A percentile compares a stretch with the other conserved stretches of the same genome.
These are phyloP conservation scores for Hippophae gyantsensis DNA, from an alignment of 306 rosid genomes.

Conservation along the genomic window DNA sequence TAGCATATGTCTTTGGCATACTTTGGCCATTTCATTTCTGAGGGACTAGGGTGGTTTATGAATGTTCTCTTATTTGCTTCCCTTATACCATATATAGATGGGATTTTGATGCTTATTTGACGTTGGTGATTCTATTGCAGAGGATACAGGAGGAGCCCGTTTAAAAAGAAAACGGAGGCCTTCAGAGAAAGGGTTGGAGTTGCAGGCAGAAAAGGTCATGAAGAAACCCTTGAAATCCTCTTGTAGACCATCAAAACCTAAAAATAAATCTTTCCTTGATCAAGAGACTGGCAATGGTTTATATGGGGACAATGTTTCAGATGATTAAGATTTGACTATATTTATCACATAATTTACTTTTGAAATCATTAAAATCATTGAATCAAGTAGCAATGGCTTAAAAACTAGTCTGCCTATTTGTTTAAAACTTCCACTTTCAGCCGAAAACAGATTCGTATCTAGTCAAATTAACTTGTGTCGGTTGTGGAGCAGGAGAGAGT, in stretches of 20 bases:
- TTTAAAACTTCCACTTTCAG: no score
- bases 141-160: slow-evolving; percentile 49
- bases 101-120: slow-evolving; percentile 9
- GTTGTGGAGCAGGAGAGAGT: no score
- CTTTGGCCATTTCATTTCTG: background rate
- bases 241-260: slow-evolving; percentile 37
- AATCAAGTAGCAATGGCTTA: no score
- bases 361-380: background rate
- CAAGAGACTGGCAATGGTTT: slow-evolving; percentile 41
- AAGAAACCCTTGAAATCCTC: slow-evolving; percentile 45
- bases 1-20: no score
- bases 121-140: slow-evolving; percentile 27
- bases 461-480: no score
- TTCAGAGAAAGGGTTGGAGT: slow-evolving; percentile 75
- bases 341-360: background rate
- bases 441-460: no score
- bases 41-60: background rate
- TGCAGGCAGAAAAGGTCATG: slow-evolving; percentile 67
- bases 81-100: background rate
- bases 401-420: no score
- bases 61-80: background rate
- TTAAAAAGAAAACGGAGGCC: slow-evolving; percentile 70
- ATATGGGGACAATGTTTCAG: slow-evolving; percentile 42
- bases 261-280: slow-evolving; percentile 35
- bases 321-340: slow-evolving; percentile 22